phyloP scores from a whole-genome alignment of 352 stramenopile species.

The Halophytophthora polymorphica region DNA sequence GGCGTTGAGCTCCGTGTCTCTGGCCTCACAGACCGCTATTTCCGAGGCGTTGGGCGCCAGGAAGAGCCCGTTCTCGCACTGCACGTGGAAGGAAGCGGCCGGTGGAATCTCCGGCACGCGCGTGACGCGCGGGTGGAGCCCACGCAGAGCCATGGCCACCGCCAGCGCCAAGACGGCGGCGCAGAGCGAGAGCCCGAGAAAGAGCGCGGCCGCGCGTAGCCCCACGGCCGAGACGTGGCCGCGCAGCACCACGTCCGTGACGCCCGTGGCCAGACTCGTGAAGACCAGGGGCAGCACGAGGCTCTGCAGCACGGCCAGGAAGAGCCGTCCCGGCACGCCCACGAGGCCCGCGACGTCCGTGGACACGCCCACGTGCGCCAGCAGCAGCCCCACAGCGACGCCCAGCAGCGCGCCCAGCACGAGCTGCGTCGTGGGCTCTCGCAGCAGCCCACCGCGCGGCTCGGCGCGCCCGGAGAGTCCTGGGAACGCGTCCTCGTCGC shows the following conservation, averaged over 20 bases:
- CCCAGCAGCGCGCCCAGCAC: constrained; percentile 35
- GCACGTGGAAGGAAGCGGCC: constrained; percentile 30
- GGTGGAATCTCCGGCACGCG: constrained; percentile 9
- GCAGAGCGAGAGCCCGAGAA: constrained; percentile 36
- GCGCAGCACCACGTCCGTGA: constrained; percentile 63
- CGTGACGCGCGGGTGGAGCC: constrained; percentile 23
- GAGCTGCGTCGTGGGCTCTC: constrained; percentile 39
- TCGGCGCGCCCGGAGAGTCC: constrained; percentile 17
- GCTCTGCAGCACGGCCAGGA: constrained; percentile 47
- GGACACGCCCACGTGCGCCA: constrained; percentile 33
- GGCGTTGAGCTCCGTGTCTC: constrained; percentile 10
- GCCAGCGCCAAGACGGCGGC: constrained; percentile 34
- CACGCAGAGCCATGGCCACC: constrained; percentile 40
- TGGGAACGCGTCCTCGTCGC: constrained; percentile 10
- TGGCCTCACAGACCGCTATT: constrained; percentile 20
- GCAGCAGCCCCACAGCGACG: constrained; percentile 25
- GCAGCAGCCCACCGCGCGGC: constrained; percentile 22
- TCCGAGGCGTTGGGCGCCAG: constrained; percentile 26
- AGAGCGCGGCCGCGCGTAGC: constrained; percentile 47
- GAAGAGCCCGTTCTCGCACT: constrained; percentile 39
- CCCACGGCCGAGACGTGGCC: constrained; percentile 63
- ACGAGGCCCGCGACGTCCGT: constrained; percentile 33
- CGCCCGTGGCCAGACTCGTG: constrained; percentile 50
- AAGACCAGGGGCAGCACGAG: constrained; percentile 72
- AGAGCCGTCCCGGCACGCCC: constrained; percentile 38